Percentiles rank a stretch among this genome's conserved stretches.
phyloP scores from a whole-genome alignment of 2,329 filamentous ascomycete genomes.

The Colletotrichum sp. region DNA sequence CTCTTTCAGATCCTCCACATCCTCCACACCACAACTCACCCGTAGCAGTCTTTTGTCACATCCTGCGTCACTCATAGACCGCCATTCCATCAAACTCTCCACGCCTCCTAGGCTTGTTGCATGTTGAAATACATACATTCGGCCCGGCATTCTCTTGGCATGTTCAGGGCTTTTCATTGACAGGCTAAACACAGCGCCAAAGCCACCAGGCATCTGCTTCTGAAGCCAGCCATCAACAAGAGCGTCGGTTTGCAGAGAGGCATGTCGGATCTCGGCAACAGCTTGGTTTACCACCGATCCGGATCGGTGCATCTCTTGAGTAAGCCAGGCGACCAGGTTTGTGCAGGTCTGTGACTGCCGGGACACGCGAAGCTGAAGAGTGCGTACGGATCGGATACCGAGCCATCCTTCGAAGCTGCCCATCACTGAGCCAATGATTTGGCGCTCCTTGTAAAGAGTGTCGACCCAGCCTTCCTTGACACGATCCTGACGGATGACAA shows the following conservation, averaged over 20 bases:
- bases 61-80: not conserved
- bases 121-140: not conserved
- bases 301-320: not conserved
- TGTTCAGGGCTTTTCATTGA: not conserved
- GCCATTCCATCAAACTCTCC: not conserved
- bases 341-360: constrained; percentile 68
- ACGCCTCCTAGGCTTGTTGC: not conserved
- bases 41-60: not conserved
- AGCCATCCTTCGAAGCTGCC: constrained; percentile 92
- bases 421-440: constrained; percentile 81
- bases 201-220: not conserved
- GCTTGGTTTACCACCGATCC: not conserved
- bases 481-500: constrained; percentile 64
- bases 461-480: constrained; percentile 58
- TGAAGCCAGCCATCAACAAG: not conserved
- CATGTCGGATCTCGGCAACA: not conserved
- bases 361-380: constrained; percentile 80
- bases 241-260: not conserved
- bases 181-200: not conserved
- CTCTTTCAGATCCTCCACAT: not conserved
- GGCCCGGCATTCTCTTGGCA: not conserved
- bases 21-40: not conserved
- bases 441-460: constrained; percentile 68
- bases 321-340: not conserved
- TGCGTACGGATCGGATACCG: constrained; percentile 83